Percentiles rank a stretch among this genome's conserved stretches.
Evolutionary conservation across 208 protist species (phyloP).

Genomic region (Porcisia hertigi): DNA sequence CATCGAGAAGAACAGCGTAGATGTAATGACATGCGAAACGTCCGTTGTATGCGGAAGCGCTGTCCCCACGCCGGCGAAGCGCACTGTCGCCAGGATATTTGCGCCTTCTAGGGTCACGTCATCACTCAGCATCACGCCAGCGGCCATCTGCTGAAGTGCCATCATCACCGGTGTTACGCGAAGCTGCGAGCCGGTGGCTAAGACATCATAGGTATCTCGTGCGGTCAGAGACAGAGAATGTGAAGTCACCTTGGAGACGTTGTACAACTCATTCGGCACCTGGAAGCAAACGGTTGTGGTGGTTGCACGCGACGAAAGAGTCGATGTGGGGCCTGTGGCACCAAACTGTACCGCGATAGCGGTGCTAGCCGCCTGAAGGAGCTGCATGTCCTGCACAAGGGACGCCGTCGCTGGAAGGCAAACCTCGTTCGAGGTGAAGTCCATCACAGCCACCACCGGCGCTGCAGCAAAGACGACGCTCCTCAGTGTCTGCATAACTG

Average conservation of each 20-base stretch:
- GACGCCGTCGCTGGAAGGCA: constrained; percentile 16
- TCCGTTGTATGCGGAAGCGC: constrained; percentile 41
- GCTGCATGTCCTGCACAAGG: constrained; percentile 28
- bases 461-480: constrained; percentile 21
- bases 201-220: not conserved
- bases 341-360: constrained; percentile 31
- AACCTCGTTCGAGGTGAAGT: constrained; percentile 39
- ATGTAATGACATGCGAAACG: constrained; percentile 34
- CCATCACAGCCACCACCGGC: constrained; percentile 33
- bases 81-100: constrained; percentile 31
- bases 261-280: constrained; percentile 27
- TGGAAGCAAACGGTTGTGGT: constrained; percentile 21
- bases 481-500: constrained; percentile 30
- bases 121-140: constrained; percentile 19
- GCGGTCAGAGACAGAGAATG: constrained; percentile 18
- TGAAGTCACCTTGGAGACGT: constrained; percentile 8
- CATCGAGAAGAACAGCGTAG: constrained; percentile 50
- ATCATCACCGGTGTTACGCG: constrained; percentile 36
- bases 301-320: constrained; percentile 13
- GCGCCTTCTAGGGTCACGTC: constrained; percentile 24
- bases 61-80: constrained; percentile 47
- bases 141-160: constrained; percentile 28
- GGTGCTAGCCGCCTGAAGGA: constrained; percentile 6
- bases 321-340: constrained; percentile 17
- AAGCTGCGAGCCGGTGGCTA: constrained; percentile 18